Percentiles rank a stretch among this genome's conserved stretches.
Conservation (phyloP, 768 basidiomycete species). For the Mycena metata region DNA sequence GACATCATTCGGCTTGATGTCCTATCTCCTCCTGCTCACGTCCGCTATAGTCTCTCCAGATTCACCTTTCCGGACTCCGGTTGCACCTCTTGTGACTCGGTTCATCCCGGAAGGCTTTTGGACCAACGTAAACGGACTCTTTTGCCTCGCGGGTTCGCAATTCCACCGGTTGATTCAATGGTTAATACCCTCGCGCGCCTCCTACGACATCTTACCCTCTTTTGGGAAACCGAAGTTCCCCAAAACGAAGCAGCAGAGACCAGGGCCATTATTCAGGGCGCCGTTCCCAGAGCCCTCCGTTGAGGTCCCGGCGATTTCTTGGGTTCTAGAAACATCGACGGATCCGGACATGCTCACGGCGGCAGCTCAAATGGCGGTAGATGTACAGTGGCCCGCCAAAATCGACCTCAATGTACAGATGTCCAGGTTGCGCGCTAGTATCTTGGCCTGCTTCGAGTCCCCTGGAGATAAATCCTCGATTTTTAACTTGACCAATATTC, state of each 20-base stretch:
- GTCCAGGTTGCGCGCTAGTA: neutral
- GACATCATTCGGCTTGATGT: too few species aligned
- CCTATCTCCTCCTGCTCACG: neutral
- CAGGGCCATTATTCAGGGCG: too few species aligned
- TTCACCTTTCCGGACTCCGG: constrained; percentile 6
- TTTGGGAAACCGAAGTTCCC: too few species aligned
- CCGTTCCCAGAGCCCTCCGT: neutral
- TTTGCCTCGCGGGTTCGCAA: too few species aligned
- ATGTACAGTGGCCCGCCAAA: neutral
- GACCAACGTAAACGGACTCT: too few species aligned
- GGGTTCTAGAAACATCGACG: constrained; percentile 16
- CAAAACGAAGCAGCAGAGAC: too few species aligned
- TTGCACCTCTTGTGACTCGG: neutral
- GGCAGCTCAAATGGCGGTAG: neutral
- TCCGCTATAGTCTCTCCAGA: too few species aligned
- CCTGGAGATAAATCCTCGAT: neutral
- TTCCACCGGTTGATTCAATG: too few species aligned
- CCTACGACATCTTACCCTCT: too few species aligned
- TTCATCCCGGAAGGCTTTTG: too few species aligned
- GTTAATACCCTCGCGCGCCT: too few species aligned
- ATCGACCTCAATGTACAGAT: neutral
- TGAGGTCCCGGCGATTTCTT: constrained; percentile 10
- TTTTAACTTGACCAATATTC: neutral
- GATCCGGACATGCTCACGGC: neutral
- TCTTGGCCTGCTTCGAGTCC: neutral